Base-by-base conservation (phyloP, 257 asterid species). In the Primulina tabacum region DNA sequence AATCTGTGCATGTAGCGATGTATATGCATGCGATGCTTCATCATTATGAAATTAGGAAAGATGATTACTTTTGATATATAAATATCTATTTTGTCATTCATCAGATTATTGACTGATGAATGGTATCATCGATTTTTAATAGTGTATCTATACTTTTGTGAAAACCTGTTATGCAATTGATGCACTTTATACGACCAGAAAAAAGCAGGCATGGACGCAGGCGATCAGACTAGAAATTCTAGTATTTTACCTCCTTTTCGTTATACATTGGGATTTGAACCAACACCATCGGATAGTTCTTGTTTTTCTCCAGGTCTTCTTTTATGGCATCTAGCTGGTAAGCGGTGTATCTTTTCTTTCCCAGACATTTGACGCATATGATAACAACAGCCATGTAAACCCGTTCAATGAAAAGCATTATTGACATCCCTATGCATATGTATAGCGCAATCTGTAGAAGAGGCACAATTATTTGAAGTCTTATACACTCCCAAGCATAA, bases 241-340 rank as follows among this genome's bases (percentile, higher is more conserved):
- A 29, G 66, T 33, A 16, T 69, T 24, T 50, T 84, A 92, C 98
- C 98, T 92, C 97, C 72, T 82, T 85, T 63, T 92, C 97, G 21
- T 92, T 92, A 59, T 80, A 92, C 97, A 92, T 92, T 7, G 96
- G 98, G 73, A 92, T 86, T 71, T 92, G 98, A 59, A 89, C 94
- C 79, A 92, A 74, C 84, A 88, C 86, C 70, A 37, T 85, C 11
- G 92, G 95, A 70, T 82, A 78, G 76, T 80, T 80, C 72, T 66
- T 80, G 76, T 83, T 84, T 69, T 72, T 63, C 82, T 85, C 87
- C 30, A 85, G 68, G 77, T 89, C 95, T 68, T 82, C 82, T 73
- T 86, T 87, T 67, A 89, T 82, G 75, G 86, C 79, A 11, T 92
- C 90, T 59, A 87, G 85, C 82, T 92, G 88, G 69, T 92, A 92